These are phyloP conservation scores for Tetrahymena thermophila DNA, from an alignment of 73 alveolate species.

Conservation along the genomic window DNA sequence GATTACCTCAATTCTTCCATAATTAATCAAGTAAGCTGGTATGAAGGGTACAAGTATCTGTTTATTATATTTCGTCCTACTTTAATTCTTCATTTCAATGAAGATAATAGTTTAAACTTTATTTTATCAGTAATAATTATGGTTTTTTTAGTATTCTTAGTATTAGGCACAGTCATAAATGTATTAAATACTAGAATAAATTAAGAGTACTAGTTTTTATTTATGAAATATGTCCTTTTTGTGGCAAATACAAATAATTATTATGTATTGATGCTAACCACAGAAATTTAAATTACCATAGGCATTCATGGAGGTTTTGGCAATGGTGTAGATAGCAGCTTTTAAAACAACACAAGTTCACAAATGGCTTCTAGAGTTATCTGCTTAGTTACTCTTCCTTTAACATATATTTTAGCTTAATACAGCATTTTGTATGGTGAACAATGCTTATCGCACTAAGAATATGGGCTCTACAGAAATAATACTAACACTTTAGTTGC, in stretches of 20 bases:
- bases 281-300: background rate
- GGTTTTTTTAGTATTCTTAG: background rate
- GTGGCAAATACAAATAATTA: background rate
- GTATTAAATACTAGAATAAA: background rate
- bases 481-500: background rate
- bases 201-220: background rate
- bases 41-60: background rate
- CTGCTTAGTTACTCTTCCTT: background rate
- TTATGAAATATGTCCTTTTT: background rate
- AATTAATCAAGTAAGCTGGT: background rate
- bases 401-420: background rate
- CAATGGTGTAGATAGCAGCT: background rate
- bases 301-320: background rate
- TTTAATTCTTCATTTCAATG: background rate
- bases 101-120: background rate
- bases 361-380: background rate
- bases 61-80: background rate
- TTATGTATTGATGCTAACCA: background rate
- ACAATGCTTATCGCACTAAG: background rate
- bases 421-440: background rate
- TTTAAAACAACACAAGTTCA: background rate
- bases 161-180: background rate
- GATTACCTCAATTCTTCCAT: background rate
- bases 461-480: background rate
- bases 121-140: background rate